These are phyloP conservation scores for Blakeslea trispora DNA, from an alignment of 371 early-diverging fungal genomes.

Conservation along the genomic window DNA sequence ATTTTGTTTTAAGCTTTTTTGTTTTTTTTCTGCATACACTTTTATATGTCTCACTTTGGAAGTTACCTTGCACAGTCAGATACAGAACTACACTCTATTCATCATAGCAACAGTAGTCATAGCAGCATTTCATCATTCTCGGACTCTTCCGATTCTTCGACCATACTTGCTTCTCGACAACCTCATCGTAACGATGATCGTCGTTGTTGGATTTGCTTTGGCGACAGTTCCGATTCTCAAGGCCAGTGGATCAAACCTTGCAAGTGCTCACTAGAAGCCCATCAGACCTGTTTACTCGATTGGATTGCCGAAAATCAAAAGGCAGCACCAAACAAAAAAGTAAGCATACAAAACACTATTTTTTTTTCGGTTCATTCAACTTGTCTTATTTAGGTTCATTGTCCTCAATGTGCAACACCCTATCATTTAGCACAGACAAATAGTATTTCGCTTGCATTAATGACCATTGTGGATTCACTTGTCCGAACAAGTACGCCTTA, in stretches of 20 bases:
- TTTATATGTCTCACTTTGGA: conserved; percentile 26
- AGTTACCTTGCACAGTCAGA: conserved; percentile 18
- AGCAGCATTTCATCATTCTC: conserved; percentile 3
- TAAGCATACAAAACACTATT: neutral
- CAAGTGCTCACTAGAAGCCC: conserved; percentile 69
- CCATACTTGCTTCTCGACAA: conserved; percentile 33
- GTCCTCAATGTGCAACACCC: conserved; percentile 74
- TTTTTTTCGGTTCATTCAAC: neutral
- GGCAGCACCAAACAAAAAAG: conserved; percentile 49
- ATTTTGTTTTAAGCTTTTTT: conserved; percentile 6
- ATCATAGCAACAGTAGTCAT: neutral
- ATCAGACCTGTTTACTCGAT: conserved; percentile 73
- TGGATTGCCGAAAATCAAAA: conserved; percentile 79
- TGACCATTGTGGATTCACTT: conserved; percentile 55
- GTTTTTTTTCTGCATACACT: conserved; percentile 2
- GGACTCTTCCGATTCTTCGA: conserved; percentile 35
- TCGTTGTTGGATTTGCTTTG: conserved; percentile 74
- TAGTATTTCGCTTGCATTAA: conserved; percentile 51
- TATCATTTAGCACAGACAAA: conserved; percentile 63
- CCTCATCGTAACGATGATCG: conserved; percentile 13
- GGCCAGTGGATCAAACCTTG: conserved; percentile 76
- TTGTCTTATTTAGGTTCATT: conserved; percentile 57
- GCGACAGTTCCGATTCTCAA: conserved; percentile 60
- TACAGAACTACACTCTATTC: too few species aligned
- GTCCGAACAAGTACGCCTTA: conserved; percentile 68